phyloP scores from a whole-genome alignment of 2,329 filamentous ascomycete genomes.

The Balansia obtecta region DNA sequence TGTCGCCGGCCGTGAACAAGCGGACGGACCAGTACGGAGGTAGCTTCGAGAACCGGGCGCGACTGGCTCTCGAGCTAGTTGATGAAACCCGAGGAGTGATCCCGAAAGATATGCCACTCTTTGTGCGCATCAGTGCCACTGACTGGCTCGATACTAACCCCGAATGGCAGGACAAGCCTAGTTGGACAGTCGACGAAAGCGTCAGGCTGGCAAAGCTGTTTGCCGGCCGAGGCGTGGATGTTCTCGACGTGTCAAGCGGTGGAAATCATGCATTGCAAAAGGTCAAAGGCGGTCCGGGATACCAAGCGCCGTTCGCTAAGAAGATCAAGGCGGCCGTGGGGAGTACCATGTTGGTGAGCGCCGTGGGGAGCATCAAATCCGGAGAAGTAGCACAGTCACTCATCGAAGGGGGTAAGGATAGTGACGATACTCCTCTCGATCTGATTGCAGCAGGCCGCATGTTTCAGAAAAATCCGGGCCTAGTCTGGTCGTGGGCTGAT shows the following conservation, averaged over 20 bases:
- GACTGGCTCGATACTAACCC: slow-evolving; percentile 52
- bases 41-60: slow-evolving; percentile 33
- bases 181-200: slow-evolving; percentile 16
- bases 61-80: slow-evolving; percentile 42
- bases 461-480: slow-evolving; percentile 46
- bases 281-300: slow-evolving; percentile 46
- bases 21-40: slow-evolving; percentile 39
- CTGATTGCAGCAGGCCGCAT: slow-evolving; percentile 35
- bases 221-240: slow-evolving; percentile 55
- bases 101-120: slow-evolving; percentile 55
- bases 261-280: slow-evolving; percentile 50
- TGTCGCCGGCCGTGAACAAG: slow-evolving; percentile 33
- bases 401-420: slow-evolving; percentile 21
- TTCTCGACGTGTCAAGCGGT: slow-evolving; percentile 60
- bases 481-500: slow-evolving; percentile 43
- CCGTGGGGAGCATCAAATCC: slow-evolving; percentile 36
- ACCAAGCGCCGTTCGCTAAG: slow-evolving; percentile 60
- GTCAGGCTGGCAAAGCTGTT: slow-evolving; percentile 47
- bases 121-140: slow-evolving; percentile 59
- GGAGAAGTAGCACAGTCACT: slow-evolving; percentile 34
- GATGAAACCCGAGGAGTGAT: slow-evolving; percentile 50
- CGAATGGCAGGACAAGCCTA: neutral
- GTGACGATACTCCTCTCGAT: slow-evolving; percentile 32
- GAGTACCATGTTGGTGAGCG: slow-evolving; percentile 34
- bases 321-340: slow-evolving; percentile 60